phyloP scores from a whole-genome alignment of 2,329 filamentous ascomycete species.

The Botrytis fragariae region DNA sequence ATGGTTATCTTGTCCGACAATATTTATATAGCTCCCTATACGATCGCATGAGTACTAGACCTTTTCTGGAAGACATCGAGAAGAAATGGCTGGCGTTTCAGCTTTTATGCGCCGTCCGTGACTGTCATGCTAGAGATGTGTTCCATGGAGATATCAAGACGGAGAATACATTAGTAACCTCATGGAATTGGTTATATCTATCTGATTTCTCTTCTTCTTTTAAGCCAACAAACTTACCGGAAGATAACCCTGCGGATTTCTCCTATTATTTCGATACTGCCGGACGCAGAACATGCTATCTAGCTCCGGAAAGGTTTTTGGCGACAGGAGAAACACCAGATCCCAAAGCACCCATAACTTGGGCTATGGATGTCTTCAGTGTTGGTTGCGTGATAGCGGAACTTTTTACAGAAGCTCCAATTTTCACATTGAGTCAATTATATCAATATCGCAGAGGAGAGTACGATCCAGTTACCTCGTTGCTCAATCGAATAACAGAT shows the following conservation, averaged over 20 bases:
- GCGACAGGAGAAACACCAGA: slow-evolving; percentile 65
- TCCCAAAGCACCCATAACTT: slow-evolving; percentile 64
- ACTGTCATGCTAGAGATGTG: slow-evolving; percentile 84
- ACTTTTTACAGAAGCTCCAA: slow-evolving; percentile 88
- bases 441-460: slow-evolving; percentile 92
- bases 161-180: slow-evolving; percentile 93
- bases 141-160: slow-evolving; percentile 99
- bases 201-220: slow-evolving; percentile 96
- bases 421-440: slow-evolving; percentile 96
- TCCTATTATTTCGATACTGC: slow-evolving; percentile 98
- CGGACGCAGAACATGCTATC: slow-evolving; percentile 85
- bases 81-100: slow-evolving; percentile 99
- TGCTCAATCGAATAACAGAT: slow-evolving; percentile 84
- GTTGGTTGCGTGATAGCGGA: slow-evolving; percentile 96
- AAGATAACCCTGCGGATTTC: slow-evolving; percentile 96
- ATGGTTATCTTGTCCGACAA: slow-evolving; percentile 90
- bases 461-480: slow-evolving; percentile 80
- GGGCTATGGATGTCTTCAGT: slow-evolving; percentile 99
- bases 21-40: slow-evolving; percentile 96
- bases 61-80: slow-evolving; percentile 95
- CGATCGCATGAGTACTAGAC: slow-evolving; percentile 92
- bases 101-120: slow-evolving; percentile 84
- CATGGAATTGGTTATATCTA: slow-evolving; percentile 98
- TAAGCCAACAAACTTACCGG: slow-evolving; percentile 89
- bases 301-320: slow-evolving; percentile 90